Base-by-base conservation (phyloP, 2,329 filamentous ascomycete species). In the Beauveria brongniartii region DNA sequence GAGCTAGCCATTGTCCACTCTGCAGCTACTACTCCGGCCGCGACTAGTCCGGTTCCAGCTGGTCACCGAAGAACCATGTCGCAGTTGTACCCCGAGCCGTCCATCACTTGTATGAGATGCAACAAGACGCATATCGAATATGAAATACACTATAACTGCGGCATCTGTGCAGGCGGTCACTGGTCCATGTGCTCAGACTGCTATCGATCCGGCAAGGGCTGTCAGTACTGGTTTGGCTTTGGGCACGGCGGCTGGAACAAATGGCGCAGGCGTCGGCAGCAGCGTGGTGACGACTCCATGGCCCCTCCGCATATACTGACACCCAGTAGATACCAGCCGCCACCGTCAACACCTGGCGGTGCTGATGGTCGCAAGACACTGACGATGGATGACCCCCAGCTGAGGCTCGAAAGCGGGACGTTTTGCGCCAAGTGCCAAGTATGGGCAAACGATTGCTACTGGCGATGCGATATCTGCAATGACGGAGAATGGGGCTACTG, bases 401-500 rank as follows among this genome's bases (percentile, higher is more conserved):
- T 80, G 44, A 80, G 90, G 26, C 75, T 94, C 1, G 85, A 94
- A 72, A 86, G 83, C 57, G 93, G 93, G 22, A 86, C 90, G 6
- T 97, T 97, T 72, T 97, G 93, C 71, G 85, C 88, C 43, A 82
- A 82, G 53, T 97, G 93, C 71, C 77, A 82, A 20, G 78, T 82
- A 0, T 89, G 85, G 77, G 82, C 91, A 0, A 92, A 95, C 67
- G 83, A 88, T 56, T 94, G 91, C 73, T 96, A 90, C 73, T 97
- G 92, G 93, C 87, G 90, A 64, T 97, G 93, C 72, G 85, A 89
- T 62, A 72, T 81, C 28, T 97, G 93, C 75, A 96, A 96, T 67
- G 86, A 94, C 64, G 93, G 91, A 5, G 92, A 95, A 69, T 97
- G 92, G 92, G 93, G 93, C 0, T 97, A 91, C 71, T 97, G 93